A percentile compares a stretch with the other conserved stretches of the same genome.
Conservation (phyloP, 208 protist species). For the Crithidia expoeki region DNA sequence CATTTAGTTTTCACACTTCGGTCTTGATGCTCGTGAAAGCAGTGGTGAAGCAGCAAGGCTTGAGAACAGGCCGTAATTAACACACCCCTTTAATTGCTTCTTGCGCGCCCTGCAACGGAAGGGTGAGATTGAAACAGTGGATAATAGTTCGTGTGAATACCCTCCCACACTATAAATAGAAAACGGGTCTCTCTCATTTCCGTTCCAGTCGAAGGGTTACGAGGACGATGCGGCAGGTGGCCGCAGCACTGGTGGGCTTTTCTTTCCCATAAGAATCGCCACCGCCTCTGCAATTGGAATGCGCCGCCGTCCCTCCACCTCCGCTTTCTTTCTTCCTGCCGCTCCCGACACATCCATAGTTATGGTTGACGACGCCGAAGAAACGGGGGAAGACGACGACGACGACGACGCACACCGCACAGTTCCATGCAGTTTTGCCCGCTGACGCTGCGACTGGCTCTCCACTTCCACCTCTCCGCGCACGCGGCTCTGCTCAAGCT, state of each 20-base stretch:
- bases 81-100: no score
- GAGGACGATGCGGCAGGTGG: constrained; percentile 10
- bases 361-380: background rate
- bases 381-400: constrained; percentile 15
- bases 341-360: background rate
- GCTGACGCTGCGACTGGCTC: background rate
- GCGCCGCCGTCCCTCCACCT: constrained; percentile 18
- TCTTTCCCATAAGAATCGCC: constrained; percentile 52
- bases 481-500: constrained; percentile 16
- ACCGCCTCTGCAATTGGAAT: constrained; percentile 57
- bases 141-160: no score
- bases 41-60: no score
- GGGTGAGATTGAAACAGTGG: no score
- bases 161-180: no score
- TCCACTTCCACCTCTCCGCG: constrained; percentile 3
- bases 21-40: no score
- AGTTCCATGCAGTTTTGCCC: constrained; percentile 1
- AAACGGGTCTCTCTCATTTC: no score
- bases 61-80: no score
- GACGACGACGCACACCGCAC: background rate
- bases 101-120: no score
- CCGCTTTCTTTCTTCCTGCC: background rate
- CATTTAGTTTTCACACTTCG: no score
- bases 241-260: constrained; percentile 4
- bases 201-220: background rate